Base-by-base conservation (phyloP, 2,329 filamentous ascomycete genomes). In the Nigrospora osmanthi region DNA sequence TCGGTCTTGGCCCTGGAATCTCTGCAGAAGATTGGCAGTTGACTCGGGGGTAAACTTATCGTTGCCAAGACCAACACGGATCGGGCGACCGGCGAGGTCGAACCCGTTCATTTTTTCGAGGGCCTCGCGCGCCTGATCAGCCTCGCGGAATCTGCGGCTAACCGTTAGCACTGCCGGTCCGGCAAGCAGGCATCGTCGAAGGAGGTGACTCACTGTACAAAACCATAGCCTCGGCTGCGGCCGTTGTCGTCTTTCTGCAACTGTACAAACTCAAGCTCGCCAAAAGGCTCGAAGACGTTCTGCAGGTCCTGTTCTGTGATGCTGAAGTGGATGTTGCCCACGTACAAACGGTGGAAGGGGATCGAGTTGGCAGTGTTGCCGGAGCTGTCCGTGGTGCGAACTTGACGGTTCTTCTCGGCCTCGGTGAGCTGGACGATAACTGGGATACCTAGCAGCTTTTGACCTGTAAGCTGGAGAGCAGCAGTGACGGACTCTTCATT, bases 11-110 rank as follows among this genome's bases (percentile, higher is more conserved):
- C 86, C 85, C 66, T 89, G 86, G 74, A 95, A 94, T 70, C 89
- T 89, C 73, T 94, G 89, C 62, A 95, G 74, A 64, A 95, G 80
- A 70, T 88, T 90, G 66, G 89, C 86, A 68, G 89, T 95, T 69
- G 89, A 93, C 72, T 97, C 93, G 61, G 90, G 87, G 69, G 90
- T 97, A 71, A 97, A 97, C 81, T 97, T 97, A 87, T 98, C 93
- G 74, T 96, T 98, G 70, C 93, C 93, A 73, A 98, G 88, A 68
- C 93, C 93, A 67, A 98, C 94, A 64, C 93, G 89, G 66, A 98
- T 97, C 52, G 90, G 89, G 64, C 93, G 90, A 68, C 90, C 90
- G 59, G 93, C 93, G 57, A 98, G 83, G 70, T 97, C 93, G 71
- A 97, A 98, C 53, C 91, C 90, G 69, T 98, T 98, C 91, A 98